phyloP scores from a whole-genome alignment of 352 stramenopile species.

The Pythium sukuiense region DNA sequence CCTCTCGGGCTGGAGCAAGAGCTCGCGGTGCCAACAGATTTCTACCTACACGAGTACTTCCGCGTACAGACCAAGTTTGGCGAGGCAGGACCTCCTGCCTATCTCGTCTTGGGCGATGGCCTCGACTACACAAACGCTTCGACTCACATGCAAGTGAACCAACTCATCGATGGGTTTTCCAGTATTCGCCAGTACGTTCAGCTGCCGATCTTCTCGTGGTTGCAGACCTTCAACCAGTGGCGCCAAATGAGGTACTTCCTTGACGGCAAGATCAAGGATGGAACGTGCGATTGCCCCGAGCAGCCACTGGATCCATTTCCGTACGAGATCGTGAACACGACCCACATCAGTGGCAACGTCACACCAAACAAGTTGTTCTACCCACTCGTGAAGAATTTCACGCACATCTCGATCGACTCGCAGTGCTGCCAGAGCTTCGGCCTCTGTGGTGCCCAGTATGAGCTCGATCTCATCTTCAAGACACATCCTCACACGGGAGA shows the following conservation, averaged over 20 bases:
- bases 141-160: conserved; percentile 54
- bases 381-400: conserved; percentile 83
- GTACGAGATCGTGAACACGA: conserved; percentile 53
- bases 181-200: conserved; percentile 79
- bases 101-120: conserved; percentile 64
- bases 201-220: conserved; percentile 84
- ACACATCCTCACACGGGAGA: conserved; percentile 13
- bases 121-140: conserved; percentile 72
- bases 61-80: conserved; percentile 79
- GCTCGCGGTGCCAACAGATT: conserved; percentile 84
- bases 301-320: conserved; percentile 81
- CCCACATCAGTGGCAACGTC: conserved; percentile 28
- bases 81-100: conserved; percentile 86
- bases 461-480: conserved; percentile 80
- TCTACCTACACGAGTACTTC: conserved; percentile 91
- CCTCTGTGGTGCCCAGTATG: conserved; percentile 86
- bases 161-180: conserved; percentile 73
- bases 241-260: conserved; percentile 83
- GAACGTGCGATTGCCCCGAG: conserved; percentile 62
- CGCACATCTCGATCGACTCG: conserved; percentile 84
- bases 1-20: conserved; percentile 86
- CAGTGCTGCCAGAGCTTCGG: conserved; percentile 89
- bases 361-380: conserved; percentile 77
- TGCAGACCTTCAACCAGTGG: conserved; percentile 88
- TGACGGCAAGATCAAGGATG: conserved; percentile 63